These are phyloP conservation scores for Falciphora oryzae DNA, from an alignment of 2,329 filamentous ascomycete genomes.

Conservation along the genomic window DNA sequence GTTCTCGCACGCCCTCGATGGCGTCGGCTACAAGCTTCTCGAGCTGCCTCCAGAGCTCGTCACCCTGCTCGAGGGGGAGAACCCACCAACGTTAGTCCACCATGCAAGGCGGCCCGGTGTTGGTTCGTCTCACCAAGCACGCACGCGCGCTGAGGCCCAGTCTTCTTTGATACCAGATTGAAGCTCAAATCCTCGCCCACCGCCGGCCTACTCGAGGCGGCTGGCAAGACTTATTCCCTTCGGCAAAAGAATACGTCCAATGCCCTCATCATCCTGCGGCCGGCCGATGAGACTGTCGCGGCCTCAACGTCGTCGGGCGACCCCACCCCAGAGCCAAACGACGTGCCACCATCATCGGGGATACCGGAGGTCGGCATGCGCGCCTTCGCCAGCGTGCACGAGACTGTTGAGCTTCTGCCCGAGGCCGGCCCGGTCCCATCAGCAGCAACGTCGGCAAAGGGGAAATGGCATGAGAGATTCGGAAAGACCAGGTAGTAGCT, in stretches of 20 bases:
- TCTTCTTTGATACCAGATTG: conserved; percentile 28
- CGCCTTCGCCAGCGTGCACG: conserved; percentile 51
- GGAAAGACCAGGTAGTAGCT: conserved; percentile 35
- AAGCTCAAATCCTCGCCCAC: conserved; percentile 43
- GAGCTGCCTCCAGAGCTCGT: conserved; percentile 57
- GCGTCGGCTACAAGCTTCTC: conserved; percentile 51
- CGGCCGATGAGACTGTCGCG: conserved; percentile 18
- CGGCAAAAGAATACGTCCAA: conserved; percentile 65
- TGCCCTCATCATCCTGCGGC: conserved; percentile 51
- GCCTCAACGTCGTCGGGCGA: conserved; percentile 16
- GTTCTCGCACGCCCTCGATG: conserved; percentile 42
- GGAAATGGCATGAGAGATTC: conserved; percentile 58
- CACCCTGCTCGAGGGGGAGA: conserved; percentile 46
- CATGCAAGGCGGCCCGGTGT: not conserved
- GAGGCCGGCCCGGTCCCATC: conserved; percentile 28
- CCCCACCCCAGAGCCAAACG: conserved; percentile 6
- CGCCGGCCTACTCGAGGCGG: conserved; percentile 48
- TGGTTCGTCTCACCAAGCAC: too few relatives aligned
- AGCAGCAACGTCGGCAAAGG: conserved; percentile 28
- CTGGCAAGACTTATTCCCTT: conserved; percentile 49
- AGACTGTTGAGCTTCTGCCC: conserved; percentile 54
- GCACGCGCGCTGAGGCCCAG: too few relatives aligned
- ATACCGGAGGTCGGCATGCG: conserved; percentile 34
- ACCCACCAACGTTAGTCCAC: conserved; percentile 44
- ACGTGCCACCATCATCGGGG: not conserved